phyloP scores from a whole-genome alignment of 2,329 filamentous ascomycete species.

The Macrophomina phaseolina region DNA sequence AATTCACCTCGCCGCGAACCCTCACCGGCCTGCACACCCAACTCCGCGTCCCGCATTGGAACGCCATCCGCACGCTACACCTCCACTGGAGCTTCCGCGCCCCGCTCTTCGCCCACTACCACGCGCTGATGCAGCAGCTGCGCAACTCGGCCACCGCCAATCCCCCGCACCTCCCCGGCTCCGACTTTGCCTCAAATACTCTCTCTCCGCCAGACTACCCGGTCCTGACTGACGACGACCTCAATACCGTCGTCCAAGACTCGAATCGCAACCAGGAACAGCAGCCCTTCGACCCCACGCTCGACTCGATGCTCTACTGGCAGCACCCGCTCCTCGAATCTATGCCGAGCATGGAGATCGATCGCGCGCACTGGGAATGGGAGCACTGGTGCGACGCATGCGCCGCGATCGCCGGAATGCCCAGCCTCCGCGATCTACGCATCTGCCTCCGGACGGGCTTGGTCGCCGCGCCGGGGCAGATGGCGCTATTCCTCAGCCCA shows the following conservation, averaged over 20 bases:
- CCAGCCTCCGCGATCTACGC: conserved; percentile 8
- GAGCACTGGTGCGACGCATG: conserved; percentile 17
- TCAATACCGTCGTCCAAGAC: neutral
- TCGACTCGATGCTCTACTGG: conserved; percentile 21
- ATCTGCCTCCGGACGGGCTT: conserved; percentile 11
- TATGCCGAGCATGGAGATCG: conserved; percentile 12
- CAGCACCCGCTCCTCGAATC: conserved; percentile 18
- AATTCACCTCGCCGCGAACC: conserved; percentile 22
- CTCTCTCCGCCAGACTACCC: neutral
- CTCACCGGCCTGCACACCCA: conserved; percentile 9
- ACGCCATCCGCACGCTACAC: conserved; percentile 23
- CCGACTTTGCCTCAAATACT: neutral
- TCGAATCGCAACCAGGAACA: neutral
- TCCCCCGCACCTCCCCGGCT: neutral
- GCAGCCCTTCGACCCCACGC: neutral
- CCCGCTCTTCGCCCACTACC: conserved; percentile 19
- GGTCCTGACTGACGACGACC: neutral
- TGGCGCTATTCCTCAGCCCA: conserved; percentile 11
- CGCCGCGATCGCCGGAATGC: neutral
- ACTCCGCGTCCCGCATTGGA: conserved; percentile 12
- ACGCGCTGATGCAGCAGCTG: conserved; percentile 1
- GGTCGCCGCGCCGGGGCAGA: neutral
- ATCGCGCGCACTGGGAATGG: conserved; percentile 17
- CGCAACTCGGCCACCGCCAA: neutral
- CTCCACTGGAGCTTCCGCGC: conserved; percentile 26